These are phyloP conservation scores for Takakia lepidozioides DNA, from an alignment of 225 moss, liverwort and hornwort species.

Conservation along the genomic window DNA sequence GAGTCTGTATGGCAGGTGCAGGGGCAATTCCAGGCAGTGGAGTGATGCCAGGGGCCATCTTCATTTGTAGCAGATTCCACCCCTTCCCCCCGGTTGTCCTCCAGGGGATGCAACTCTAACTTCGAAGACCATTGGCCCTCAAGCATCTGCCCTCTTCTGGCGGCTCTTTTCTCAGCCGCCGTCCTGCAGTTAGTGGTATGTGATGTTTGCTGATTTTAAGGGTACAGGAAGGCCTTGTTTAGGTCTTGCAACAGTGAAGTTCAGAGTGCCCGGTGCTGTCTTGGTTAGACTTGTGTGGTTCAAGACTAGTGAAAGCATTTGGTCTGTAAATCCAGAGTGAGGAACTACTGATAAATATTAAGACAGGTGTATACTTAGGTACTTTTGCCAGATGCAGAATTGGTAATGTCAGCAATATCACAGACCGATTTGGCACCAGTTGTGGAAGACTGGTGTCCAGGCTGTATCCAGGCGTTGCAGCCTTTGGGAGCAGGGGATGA, in stretches of 20 bases:
- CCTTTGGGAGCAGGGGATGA: conserved; percentile 30
- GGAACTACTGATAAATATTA: too few relatives aligned
- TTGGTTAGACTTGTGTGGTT: too few relatives aligned
- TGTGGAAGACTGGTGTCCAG: conserved; percentile 29
- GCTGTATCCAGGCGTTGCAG: conserved; percentile 44
- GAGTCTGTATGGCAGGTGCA: conserved; percentile 19
- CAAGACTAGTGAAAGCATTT: too few relatives aligned
- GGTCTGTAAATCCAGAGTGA: too few relatives aligned
- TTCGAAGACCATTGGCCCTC: conserved; percentile 58
- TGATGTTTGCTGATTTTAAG: too few relatives aligned
- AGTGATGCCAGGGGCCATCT: conserved; percentile 41
- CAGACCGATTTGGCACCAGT: conserved; percentile 67
- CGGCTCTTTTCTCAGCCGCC: conserved; percentile 71
- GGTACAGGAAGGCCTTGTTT: too few relatives aligned
- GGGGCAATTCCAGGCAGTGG: conserved; percentile 55
- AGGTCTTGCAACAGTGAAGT: too few relatives aligned
- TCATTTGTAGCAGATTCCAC: conserved; percentile 76
- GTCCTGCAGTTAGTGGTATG: conserved; percentile 70
- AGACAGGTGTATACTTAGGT: conserved; percentile 43
- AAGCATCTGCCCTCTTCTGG: conserved; percentile 66
- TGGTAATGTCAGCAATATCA: conserved; percentile 67
- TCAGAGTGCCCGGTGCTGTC: too few relatives aligned
- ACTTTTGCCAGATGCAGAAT: conserved; percentile 83
- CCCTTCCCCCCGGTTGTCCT: conserved; percentile 83
- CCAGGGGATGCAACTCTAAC: conserved; percentile 53